Percentiles rank a stretch among this genome's conserved stretches.
phyloP scores from a whole-genome alignment of 73 alveolate species.

The Tetrahymena thermophila region DNA sequence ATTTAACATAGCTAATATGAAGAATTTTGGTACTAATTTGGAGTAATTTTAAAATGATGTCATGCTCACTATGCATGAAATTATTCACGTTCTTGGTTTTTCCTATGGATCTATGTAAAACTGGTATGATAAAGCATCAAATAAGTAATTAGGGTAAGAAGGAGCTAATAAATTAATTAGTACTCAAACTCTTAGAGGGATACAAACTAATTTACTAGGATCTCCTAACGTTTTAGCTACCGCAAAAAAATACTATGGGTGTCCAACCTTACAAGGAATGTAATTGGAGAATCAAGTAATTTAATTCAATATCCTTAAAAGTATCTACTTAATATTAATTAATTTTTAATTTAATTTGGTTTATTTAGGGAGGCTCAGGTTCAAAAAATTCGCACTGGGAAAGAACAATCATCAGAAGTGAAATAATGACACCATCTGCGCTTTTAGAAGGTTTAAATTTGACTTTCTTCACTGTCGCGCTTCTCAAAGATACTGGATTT shows the following conservation, averaged over 20 bases:
- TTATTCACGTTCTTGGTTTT: neutral
- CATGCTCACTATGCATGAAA: neutral
- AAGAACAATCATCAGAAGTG: neutral
- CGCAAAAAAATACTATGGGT: neutral
- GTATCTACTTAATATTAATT: neutral
- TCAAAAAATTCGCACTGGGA: neutral
- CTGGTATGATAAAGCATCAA: neutral
- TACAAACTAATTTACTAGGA: neutral
- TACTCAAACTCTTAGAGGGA: neutral
- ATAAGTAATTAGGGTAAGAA: neutral
- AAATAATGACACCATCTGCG: neutral
- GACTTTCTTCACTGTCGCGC: neutral
- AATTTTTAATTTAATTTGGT: no score
- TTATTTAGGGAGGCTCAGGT: neutral
- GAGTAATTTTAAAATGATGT: neutral
- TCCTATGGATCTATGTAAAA: neutral
- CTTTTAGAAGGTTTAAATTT: neutral
- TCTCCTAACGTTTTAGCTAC: neutral
- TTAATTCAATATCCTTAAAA: neutral
- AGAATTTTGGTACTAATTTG: neutral
- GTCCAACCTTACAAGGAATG: neutral
- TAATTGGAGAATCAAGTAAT: neutral
- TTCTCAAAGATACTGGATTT: neutral
- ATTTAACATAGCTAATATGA: neutral
- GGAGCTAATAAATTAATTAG: neutral